Evolutionary conservation across 495 filamentous ascomycete species (phyloP), one percentile per base, ranked within the genome.

Genomic region (Lineolata rhizophorae): DNA sequence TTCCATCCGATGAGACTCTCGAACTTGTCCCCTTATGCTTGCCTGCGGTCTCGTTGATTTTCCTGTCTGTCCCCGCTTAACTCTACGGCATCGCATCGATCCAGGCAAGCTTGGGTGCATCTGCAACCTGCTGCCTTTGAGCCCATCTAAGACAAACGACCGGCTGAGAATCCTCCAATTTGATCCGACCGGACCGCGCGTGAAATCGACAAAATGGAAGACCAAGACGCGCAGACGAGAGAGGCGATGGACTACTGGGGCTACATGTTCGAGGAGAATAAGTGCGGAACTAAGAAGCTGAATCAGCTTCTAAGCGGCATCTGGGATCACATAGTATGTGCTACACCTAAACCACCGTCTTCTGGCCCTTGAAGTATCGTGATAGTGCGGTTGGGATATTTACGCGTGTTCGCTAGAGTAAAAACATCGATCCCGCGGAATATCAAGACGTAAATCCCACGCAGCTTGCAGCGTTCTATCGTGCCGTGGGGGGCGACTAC

Each of bases 401-500:
- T n/a, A 6, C 22, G 22, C n/a, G n/a, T 6, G 27, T 32, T 27
- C 27, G 27, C 31, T 38, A 76, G 66, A 62, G 66, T 48, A 52
- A 58, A 25, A 58, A 70, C 8, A 61, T 87, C 35, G 72, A 76
- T 20, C 65, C 77, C 32, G 67, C 54, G 41, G 66, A 69, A 20
- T 62, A 65, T 4, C 54, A 53, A 28, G 62, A 70, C 42, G 58
- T 97, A 21, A 81, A 67, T 2, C 84, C 90, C 0, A 56, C 65
- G 22, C 90, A 94, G 50, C 62, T 97, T 18, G 76, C 85, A 2
- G 54, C 67, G 8, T 97, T 92, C 56, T 97, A 97, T 53, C 76
- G 72, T 40, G 60, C 67, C 25, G 76, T 91, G 19, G 83, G 82
- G 36, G 83, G 85, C 24, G 73, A 94, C 50, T 93, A 82, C 50